These are phyloP conservation scores for Sextonia rubra DNA, from an alignment of 164 flowering plant species.

Conservation along the genomic window DNA sequence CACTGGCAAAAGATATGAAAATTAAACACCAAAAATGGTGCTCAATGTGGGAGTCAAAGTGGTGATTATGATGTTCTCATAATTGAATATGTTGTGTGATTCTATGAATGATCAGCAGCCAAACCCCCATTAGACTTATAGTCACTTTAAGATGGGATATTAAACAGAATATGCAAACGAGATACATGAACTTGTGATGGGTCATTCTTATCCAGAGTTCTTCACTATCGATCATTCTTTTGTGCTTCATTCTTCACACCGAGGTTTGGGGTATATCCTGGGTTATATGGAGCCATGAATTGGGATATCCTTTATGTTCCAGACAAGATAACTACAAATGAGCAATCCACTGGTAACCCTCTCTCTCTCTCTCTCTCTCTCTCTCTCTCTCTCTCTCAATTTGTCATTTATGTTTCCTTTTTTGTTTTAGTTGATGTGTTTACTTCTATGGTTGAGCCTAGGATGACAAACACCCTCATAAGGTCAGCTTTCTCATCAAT, in stretches of 20 bases:
- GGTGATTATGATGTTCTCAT: no score
- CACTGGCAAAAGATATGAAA: no score
- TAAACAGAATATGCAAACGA: no score
- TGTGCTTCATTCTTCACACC: neutral
- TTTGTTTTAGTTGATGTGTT: conserved; percentile 46
- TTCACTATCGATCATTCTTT: no score
- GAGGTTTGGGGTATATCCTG: neutral
- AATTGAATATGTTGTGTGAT: no score
- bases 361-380: neutral
- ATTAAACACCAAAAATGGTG: no score
- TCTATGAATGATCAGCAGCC: no score
- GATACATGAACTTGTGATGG: neutral
- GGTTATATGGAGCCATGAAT: conserved; percentile 11
- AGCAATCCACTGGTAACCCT: conserved; percentile 60
- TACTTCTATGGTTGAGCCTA: conserved; percentile 65
- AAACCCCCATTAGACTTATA: no score
- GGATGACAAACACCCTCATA: conserved; percentile 54
- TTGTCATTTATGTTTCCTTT: neutral
- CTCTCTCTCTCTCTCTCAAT: neutral
- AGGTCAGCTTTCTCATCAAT: conserved; percentile 34
- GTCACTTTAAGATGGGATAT: no score
- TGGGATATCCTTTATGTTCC: conserved; percentile 66
- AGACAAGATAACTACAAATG: conserved; percentile 37
- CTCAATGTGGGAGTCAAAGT: no score
- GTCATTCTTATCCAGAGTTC: neutral